Percentiles rank a stretch among this genome's conserved stretches.
Evolutionary conservation across 2,329 filamentous ascomycete genomes (phyloP).

Genomic region (Cordyceps cateniannulata): DNA sequence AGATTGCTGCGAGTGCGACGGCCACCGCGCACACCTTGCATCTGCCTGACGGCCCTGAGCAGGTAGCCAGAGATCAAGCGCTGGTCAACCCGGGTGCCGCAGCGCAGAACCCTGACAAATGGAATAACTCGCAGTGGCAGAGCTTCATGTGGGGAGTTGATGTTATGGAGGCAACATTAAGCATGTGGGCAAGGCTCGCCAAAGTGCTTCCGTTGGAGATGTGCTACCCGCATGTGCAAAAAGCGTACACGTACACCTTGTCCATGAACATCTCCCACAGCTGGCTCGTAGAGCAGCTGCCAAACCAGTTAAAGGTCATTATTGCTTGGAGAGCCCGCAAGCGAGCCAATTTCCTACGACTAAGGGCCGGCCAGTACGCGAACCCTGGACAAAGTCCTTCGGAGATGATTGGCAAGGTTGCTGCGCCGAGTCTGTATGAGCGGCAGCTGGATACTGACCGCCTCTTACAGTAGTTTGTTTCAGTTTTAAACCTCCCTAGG

Average conservation of each 20-base stretch:
- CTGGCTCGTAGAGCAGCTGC: neutral
- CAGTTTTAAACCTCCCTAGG: too few relatives aligned
- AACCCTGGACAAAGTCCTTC: too few relatives aligned
- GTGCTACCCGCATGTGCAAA: neutral
- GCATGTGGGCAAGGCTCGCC: neutral
- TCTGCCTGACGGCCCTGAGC: neutral
- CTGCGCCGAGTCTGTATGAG: too few relatives aligned
- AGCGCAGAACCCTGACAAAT: slow-evolving; percentile 21
- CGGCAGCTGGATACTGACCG: too few relatives aligned
- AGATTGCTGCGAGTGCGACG: slow-evolving; percentile 17
- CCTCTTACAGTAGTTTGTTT: too few relatives aligned
- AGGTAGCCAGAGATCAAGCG: neutral
- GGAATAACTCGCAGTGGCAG: slow-evolving; percentile 20
- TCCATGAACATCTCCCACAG: neutral
- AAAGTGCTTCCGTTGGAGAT: neutral
- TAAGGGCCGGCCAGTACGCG: too few relatives aligned
- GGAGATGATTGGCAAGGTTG: too few relatives aligned
- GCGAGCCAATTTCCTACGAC: too few relatives aligned
- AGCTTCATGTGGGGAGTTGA: slow-evolving; percentile 27
- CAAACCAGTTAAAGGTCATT: too few relatives aligned
- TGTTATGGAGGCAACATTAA: slow-evolving; percentile 19
- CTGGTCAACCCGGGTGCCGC: slow-evolving; percentile 16
- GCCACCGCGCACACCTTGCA: slow-evolving; percentile 15
- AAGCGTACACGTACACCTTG: neutral
- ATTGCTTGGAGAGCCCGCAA: too few relatives aligned